Base-by-base conservation (phyloP, 1,139 yeast genomes). In the Meyerozyma guilliermondii region DNA sequence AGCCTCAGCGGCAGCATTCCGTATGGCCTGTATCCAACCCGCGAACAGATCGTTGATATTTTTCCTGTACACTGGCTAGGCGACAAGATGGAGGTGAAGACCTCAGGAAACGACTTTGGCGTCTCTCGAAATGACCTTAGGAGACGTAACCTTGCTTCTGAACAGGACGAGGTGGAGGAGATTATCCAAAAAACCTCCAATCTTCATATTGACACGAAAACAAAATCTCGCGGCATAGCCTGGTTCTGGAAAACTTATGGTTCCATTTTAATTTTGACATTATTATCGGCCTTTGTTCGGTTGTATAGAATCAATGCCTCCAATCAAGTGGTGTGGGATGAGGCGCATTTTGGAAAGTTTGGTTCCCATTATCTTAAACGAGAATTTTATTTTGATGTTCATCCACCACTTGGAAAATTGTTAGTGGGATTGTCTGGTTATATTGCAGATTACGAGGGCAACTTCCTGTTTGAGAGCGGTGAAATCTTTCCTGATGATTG, bases 371-470 rank as follows among this genome's bases (percentile, higher is more conserved):
- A 91, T 68, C 71, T 91, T 52, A 83, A 91, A 71, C 95, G 87
- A 59, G 95, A 89, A 56, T 91, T 89, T 62, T 91, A 91, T 65
- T 96, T 89, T 61, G 99, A 92, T 67, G 98, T 92, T 46, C 99
- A 92, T 64, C 99, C 99, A 41, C 98, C 98, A 2, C 77, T 94
- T 55, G 98, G 98, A 31, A 94, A 94, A 66, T 89, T 94, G 96
- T 76, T 94, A 49, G 91, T 91, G 50, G 99, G 97, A 1, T 72
- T 94, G 35, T 87, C 96, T 11, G 99, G 98, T 13, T 89, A 85
- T 58, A 59, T 94, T 51, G 97, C 97, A 30, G 95, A 95, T 39
- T 92, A 89, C 71, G 87, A 92, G 61, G 98, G 98, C 33, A 83
- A 95, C 2, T 94, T 94, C 83, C 94, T 83, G 56, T 94, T 94